Evolutionary conservation across 2,329 filamentous ascomycete genomes (phyloP).

Genomic region (Trichoderma cornu-damae): DNA sequence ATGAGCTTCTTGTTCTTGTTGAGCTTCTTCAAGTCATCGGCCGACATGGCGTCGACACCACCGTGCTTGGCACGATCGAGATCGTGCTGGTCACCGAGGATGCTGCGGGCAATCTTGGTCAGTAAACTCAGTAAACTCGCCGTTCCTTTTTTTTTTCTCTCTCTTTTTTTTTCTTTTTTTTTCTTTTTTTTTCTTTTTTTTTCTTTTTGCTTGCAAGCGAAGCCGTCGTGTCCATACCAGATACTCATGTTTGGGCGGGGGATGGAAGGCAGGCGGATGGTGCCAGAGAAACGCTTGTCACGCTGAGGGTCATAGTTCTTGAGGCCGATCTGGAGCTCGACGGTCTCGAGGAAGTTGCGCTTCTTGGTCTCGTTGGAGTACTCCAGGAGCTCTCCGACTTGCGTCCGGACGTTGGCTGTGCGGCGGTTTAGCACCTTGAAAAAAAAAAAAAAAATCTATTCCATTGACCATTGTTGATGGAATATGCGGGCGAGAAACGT

Average conservation of each 20-base stretch:
- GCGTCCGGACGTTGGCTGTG: constrained; percentile 82
- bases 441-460: neutral
- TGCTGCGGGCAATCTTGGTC: constrained; percentile 34
- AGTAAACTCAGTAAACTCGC: no score
- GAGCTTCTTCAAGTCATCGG: constrained; percentile 99
- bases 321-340: constrained; percentile 87
- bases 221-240: constrained; percentile 44
- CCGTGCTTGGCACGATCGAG: constrained; percentile 99
- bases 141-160: no score
- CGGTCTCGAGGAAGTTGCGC: constrained; percentile 95
- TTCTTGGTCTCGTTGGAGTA: constrained; percentile 95
- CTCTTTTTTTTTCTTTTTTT: no score
- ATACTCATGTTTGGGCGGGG: constrained; percentile 88
- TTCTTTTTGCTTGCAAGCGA: neutral
- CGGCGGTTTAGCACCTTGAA: constrained; percentile 29
- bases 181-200: no score
- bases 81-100: constrained; percentile 79
- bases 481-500: constrained; percentile 20
- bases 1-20: constrained; percentile 99
- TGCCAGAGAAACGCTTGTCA: constrained; percentile 99
- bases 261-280: constrained; percentile 88
- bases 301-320: constrained; percentile 99
- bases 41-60: constrained; percentile 95
- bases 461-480: neutral
- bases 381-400: constrained; percentile 89